phyloP scores from a whole-genome alignment of 2,329 filamentous ascomycete genomes.

The Didymella sp. region DNA sequence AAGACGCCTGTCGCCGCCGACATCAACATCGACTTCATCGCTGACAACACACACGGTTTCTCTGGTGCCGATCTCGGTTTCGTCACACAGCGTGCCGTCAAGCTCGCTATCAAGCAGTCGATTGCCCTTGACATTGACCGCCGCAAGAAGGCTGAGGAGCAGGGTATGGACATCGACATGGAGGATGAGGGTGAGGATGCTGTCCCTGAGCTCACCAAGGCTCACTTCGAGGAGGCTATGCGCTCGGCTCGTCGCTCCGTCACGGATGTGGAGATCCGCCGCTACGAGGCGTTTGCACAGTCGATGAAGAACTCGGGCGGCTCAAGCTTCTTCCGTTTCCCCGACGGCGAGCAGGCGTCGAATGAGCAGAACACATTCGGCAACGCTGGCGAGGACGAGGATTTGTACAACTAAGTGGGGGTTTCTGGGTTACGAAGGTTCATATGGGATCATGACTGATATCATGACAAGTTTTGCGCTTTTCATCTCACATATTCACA shows the following conservation, averaged over 20 bases:
- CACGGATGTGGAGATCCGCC: constrained; percentile 94
- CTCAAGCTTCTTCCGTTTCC: constrained; percentile 98
- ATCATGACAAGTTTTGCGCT: constrained; percentile 20
- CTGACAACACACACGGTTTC: constrained; percentile 97
- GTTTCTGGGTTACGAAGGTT: constrained; percentile 1
- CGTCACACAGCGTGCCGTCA: constrained; percentile 97
- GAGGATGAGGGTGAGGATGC: constrained; percentile 84
- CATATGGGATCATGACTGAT: constrained; percentile 28
- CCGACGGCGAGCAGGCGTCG: constrained; percentile 58
- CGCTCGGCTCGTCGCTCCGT: constrained; percentile 91
- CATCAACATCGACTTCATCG: constrained; percentile 89
- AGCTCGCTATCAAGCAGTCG: constrained; percentile 98
- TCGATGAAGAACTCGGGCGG: constrained; percentile 98
- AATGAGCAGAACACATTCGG: constrained; percentile 67
- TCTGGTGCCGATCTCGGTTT: constrained; percentile 99
- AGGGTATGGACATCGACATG: constrained; percentile 71
- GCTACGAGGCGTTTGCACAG: constrained; percentile 98
- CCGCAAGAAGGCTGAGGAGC: constrained; percentile 84
- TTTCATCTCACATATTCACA: constrained; percentile 19
- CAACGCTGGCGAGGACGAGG: constrained; percentile 90
- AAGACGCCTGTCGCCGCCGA: constrained; percentile 93
- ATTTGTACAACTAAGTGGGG: constrained; percentile 84
- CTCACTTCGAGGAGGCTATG: constrained; percentile 99
- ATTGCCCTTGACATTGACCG: constrained; percentile 90
- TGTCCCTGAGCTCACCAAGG: constrained; percentile 93